phyloP scores from a whole-genome alignment of 345 rosid genomes.

The Aurinia saxatilis region DNA sequence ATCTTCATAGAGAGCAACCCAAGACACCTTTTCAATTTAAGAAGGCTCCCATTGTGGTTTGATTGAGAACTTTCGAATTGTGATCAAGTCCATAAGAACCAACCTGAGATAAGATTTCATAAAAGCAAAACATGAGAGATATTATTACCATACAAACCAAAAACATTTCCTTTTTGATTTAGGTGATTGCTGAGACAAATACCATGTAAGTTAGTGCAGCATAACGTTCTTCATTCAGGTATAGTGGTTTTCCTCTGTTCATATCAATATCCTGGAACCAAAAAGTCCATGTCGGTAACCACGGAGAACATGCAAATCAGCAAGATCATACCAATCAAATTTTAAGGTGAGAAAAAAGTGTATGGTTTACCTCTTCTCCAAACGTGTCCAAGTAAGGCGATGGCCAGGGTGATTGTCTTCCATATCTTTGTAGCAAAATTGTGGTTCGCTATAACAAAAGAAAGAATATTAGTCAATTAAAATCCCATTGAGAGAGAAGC shows the following conservation, averaged over 20 bases:
- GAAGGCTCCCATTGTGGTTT: slow-evolving; percentile 57
- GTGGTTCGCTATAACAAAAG: slow-evolving; percentile 54
- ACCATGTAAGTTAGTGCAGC: slow-evolving; percentile 85
- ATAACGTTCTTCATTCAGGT: slow-evolving; percentile 93
- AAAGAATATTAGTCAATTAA: slow-evolving; percentile 11
- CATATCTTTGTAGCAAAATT: slow-evolving; percentile 70
- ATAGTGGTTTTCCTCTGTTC: slow-evolving; percentile 79
- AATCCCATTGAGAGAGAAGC: not conserved
- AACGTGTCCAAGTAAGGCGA: slow-evolving; percentile 87
- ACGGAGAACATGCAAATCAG: not conserved
- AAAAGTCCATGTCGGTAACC: not conserved
- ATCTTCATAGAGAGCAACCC: not conserved
- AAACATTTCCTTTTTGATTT: not conserved
- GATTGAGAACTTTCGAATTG: slow-evolving; percentile 72
- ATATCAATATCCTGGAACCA: slow-evolving; percentile 58
- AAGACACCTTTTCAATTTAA: slow-evolving; percentile 22
- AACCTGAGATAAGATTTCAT: slow-evolving; percentile 41
- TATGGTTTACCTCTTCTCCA: slow-evolving; percentile 83
- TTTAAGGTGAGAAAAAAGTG: not conserved
- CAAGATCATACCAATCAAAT: not conserved
- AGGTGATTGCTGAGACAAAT: no score
- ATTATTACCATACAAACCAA: not conserved
- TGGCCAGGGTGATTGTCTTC: slow-evolving; percentile 84
- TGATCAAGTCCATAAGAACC: slow-evolving; percentile 92
- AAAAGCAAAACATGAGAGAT: not conserved